Conservation (phyloP, 495 filamentous ascomycete genomes). For the Penicillium parvum region DNA sequence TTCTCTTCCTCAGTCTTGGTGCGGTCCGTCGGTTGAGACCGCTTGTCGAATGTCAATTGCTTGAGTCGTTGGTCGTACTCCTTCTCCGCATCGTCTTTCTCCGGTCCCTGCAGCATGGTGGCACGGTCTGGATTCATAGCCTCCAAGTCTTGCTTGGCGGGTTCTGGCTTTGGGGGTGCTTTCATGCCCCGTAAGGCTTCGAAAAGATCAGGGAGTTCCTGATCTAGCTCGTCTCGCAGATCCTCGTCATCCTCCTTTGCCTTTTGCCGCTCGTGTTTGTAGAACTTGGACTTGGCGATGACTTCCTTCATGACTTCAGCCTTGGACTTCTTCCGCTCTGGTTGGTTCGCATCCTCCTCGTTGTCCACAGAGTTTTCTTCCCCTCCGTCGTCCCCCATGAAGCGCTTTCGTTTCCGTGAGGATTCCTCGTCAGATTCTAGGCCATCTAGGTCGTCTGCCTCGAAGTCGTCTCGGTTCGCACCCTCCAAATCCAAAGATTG, state of each 20-base stretch:
- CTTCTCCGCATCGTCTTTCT: conserved; percentile 62
- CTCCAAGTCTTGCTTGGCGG: conserved; percentile 37
- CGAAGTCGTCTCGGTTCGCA: conserved; percentile 63
- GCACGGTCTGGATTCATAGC: conserved; percentile 57
- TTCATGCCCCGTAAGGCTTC: conserved; percentile 56
- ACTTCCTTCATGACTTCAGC: conserved; percentile 96
- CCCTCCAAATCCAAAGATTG: conserved; percentile 60
- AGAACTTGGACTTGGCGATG: conserved; percentile 91
- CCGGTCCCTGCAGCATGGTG: conserved; percentile 55
- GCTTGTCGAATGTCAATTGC: conserved; percentile 74
- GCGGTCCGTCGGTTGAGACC: conserved; percentile 76
- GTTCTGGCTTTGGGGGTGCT: conserved; percentile 38
- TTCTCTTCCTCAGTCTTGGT: conserved; percentile 92
- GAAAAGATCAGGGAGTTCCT: conserved; percentile 75
- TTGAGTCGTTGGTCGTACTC: conserved; percentile 81
- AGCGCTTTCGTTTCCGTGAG: conserved; percentile 59
- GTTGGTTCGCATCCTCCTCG: conserved; percentile 49
- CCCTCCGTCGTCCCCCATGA: conserved; percentile 30
- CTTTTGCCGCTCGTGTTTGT: conserved; percentile 90
- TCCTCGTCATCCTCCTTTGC: conserved; percentile 93
- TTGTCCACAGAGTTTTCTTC: conserved; percentile 37
- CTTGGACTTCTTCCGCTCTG: conserved; percentile 84
- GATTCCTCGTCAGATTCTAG: conserved; percentile 59
- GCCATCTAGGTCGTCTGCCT: conserved; percentile 63
- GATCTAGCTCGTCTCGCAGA: conserved; percentile 72